Evolutionary conservation across 257 asterid species (phyloP).

Genomic region (Verbena officinalis): DNA sequence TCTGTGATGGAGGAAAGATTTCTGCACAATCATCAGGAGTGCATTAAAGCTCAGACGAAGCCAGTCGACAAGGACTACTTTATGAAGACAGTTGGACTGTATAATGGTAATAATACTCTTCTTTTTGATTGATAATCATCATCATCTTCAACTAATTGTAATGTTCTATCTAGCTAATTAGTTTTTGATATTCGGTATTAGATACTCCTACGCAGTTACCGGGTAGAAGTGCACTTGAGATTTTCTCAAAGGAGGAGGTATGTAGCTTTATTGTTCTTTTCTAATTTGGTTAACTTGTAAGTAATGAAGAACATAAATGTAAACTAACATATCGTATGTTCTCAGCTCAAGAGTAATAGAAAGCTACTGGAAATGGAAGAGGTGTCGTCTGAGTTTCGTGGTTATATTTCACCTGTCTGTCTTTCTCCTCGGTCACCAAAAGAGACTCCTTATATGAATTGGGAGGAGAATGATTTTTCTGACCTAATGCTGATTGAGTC

Average conservation of each 20-base stretch:
- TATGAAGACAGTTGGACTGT: constrained; percentile 69
- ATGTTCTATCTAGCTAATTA: constrained; percentile 1
- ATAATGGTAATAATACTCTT: constrained; percentile 42
- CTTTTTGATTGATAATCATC: not conserved
- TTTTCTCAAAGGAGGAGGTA: constrained; percentile 45
- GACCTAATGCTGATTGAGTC: constrained; percentile 48
- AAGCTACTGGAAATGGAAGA: constrained; percentile 56
- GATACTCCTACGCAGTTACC: constrained; percentile 31
- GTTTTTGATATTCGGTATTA: constrained; percentile 20
- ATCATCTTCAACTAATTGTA: constrained; percentile 6
- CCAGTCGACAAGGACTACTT: constrained; percentile 53
- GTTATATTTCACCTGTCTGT: constrained; percentile 45
- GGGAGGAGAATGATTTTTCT: constrained; percentile 47
- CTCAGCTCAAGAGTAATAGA: constrained; percentile 22
- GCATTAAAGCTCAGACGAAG: constrained; percentile 63
- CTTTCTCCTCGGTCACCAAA: constrained; percentile 57
- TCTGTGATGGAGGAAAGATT: constrained; percentile 58
- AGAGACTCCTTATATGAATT: constrained; percentile 33
- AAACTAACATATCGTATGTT: too few species aligned
- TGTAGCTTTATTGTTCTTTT: constrained; percentile 19
- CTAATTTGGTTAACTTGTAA: not conserved
- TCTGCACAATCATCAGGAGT: constrained; percentile 78
- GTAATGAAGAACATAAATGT: too few species aligned
- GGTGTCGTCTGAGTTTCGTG: constrained; percentile 35
- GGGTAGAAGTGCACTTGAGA: constrained; percentile 36